phyloP scores from a whole-genome alignment of 371 early-diverging fungal species.

The Apophysomyces variabilis region DNA sequence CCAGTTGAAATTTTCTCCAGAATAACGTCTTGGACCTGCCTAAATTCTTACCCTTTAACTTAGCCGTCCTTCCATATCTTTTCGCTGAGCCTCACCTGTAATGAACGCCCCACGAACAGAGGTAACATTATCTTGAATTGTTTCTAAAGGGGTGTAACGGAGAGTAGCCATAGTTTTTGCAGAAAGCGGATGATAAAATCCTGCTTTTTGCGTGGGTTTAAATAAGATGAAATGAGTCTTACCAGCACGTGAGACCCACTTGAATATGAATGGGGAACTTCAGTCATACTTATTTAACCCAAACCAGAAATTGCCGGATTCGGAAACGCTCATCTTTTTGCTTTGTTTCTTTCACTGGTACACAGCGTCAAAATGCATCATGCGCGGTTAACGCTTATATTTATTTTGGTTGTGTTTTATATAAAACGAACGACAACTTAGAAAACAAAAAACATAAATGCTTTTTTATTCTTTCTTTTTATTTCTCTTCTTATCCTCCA shows the following conservation, averaged over 20 bases:
- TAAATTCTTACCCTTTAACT: constrained; percentile 27
- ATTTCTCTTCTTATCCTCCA: too few species aligned
- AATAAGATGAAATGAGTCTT: neutral
- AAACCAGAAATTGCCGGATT: neutral
- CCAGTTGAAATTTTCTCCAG: constrained; percentile 72
- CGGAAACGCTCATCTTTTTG: neutral
- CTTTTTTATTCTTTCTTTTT: too few species aligned
- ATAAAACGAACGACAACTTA: too few species aligned
- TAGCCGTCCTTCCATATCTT: constrained; percentile 31
- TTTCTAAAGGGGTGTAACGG: constrained; percentile 19
- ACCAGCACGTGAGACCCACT: constrained; percentile 1
- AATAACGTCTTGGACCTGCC: constrained; percentile 35
- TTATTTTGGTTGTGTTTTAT: too few species aligned
- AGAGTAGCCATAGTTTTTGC: constrained; percentile 10
- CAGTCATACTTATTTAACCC: constrained; percentile 5
- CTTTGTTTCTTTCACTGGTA: neutral
- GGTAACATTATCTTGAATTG: constrained; percentile 24
- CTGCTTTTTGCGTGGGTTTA: neutral
- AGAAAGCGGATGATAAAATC: neutral
- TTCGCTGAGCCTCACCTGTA: constrained; percentile 27
- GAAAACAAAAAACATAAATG: too few species aligned
- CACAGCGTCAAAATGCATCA: neutral
- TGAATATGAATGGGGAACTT: neutral
- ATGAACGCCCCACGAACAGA: constrained; percentile 21
- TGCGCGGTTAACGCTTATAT: too few species aligned